A percentile compares a stretch with the other conserved stretches of the same genome.
Evolutionary conservation across 2,329 filamentous ascomycete genomes (phyloP).

Genomic region (Lasiodiplodia gonubiensis): DNA sequence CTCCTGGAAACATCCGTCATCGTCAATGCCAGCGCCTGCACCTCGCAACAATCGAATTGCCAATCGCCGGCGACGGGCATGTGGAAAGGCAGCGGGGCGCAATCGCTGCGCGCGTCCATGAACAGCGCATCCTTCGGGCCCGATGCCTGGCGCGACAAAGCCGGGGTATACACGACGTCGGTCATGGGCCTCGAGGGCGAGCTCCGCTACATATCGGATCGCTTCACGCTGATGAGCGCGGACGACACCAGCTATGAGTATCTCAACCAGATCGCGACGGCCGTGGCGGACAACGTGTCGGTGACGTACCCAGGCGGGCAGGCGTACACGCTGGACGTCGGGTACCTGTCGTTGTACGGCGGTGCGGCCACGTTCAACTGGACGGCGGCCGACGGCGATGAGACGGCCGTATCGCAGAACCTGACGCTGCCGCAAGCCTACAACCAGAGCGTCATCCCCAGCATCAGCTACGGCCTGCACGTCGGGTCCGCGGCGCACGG

Average conservation of each 20-base stretch:
- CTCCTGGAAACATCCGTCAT: conserved; percentile 7
- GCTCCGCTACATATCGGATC: conserved; percentile 2
- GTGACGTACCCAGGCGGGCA: background rate
- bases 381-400: background rate
- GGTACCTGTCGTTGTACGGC: conserved; percentile 5
- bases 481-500: conserved; percentile 41
- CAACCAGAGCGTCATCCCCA: conserved; percentile 31
- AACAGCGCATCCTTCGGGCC: conserved; percentile 4
- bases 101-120: background rate
- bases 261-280: background rate
- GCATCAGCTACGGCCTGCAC: conserved; percentile 42
- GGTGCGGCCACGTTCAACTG: background rate
- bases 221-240: background rate
- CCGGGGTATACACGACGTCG: background rate
- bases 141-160: background rate
- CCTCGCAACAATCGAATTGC: background rate
- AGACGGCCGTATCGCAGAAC: background rate
- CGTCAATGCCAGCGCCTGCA: conserved; percentile 1
- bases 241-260: background rate
- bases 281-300: conserved; percentile 17
- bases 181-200: conserved; percentile 3
- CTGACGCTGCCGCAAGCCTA: background rate
- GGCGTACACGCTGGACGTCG: conserved; percentile 12
- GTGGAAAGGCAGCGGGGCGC: conserved; percentile 4
- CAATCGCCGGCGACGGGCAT: background rate